Evolutionary conservation across 1,139 yeast genomes (phyloP).

Genomic region (Candida sp.): DNA sequence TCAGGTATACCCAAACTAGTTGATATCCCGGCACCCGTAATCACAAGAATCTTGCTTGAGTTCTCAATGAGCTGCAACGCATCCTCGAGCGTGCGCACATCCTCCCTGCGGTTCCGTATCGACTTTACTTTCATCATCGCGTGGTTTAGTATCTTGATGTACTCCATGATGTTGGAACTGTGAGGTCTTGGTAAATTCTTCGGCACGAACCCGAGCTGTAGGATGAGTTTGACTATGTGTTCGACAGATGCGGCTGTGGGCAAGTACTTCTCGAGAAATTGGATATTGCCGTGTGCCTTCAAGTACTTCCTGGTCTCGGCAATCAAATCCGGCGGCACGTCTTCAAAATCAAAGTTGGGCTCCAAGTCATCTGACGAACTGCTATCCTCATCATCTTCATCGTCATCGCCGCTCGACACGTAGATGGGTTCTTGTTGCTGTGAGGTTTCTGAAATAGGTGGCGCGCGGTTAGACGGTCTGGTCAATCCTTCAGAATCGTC

Average conservation of each 20-base stretch:
- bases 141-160: constrained; percentile 56
- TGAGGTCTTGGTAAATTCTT: constrained; percentile 36
- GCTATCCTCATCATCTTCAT: constrained; percentile 4
- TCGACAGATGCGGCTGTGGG: constrained; percentile 62
- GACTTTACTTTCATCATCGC: constrained; percentile 65
- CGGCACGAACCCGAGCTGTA: constrained; percentile 57
- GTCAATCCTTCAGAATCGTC: constrained; percentile 6
- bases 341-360: constrained; percentile 12
- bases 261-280: constrained; percentile 61
- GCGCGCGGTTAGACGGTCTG: constrained; percentile 8
- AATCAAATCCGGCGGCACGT: constrained; percentile 20
- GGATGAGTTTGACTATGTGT: constrained; percentile 53
- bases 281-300: constrained; percentile 62
- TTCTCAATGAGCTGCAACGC: constrained; percentile 55
- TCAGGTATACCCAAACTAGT: constrained; percentile 95
- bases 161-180: constrained; percentile 47
- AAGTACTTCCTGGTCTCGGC: constrained; percentile 58
- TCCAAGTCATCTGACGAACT: constrained; percentile 15
- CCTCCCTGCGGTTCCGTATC: constrained; percentile 55
- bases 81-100: constrained; percentile 63
- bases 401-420: neutral
- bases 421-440: neutral
- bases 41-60: constrained; percentile 70
- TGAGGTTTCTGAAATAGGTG: neutral
- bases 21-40: constrained; percentile 97